phyloP scores from a whole-genome alignment of 306 rosid species.

The Cicer arietinum region DNA sequence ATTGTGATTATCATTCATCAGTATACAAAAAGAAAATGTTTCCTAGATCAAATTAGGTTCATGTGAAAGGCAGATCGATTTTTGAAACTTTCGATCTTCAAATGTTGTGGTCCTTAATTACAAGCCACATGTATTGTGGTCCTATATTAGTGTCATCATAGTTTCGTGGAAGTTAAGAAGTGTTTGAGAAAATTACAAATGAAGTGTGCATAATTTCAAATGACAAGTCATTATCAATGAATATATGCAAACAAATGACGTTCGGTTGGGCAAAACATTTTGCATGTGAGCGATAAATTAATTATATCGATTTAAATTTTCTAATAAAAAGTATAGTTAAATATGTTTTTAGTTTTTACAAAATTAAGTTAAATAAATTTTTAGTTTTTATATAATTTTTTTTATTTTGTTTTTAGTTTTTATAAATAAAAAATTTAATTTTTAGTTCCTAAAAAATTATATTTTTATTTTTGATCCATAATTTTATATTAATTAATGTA shows the following conservation, averaged over 20 bases:
- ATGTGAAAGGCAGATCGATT: not conserved
- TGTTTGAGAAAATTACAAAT: not conserved
- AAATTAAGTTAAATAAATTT: no score
- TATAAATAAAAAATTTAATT: no score
- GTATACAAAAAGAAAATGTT: not conserved
- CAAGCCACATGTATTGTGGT: not conserved
- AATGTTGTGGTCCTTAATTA: constrained; percentile 16
- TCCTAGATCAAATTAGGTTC: not conserved
- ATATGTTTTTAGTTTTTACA: no score
- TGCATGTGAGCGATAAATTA: constrained; percentile 19
- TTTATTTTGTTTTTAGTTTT: no score
- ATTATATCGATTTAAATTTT: not conserved
- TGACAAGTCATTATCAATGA: constrained; percentile 11
- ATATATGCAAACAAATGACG: constrained; percentile 21
- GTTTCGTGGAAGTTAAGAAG: constrained; percentile 33
- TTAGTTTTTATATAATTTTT: no score
- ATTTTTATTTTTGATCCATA: no score
- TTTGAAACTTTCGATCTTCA: not conserved
- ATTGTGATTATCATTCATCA: not conserved
- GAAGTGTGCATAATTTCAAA: not conserved
- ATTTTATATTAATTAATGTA: no score
- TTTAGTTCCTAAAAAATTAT: no score
- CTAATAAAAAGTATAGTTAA: no score
- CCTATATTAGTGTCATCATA: not conserved
- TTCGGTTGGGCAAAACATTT: not conserved